Conservation (phyloP, 208 protist genomes). For the Trypanosomatidae sp. region DNA sequence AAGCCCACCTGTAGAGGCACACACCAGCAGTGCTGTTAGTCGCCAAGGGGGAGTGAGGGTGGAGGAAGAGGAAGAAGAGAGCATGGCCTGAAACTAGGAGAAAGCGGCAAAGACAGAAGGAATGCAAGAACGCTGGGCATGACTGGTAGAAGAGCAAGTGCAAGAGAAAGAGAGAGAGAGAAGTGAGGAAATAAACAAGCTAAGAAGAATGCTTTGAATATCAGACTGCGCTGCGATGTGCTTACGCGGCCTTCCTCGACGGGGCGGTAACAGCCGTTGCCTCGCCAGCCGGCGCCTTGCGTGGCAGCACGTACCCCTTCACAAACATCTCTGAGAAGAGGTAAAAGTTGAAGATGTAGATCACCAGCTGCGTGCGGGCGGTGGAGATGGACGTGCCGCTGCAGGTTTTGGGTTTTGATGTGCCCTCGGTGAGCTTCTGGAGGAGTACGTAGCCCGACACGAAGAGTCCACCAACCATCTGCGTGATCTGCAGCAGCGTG, state of each 20-base stretch:
- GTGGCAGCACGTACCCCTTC: conserved; percentile 71
- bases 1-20: too few relatives aligned
- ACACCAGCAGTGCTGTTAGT: neutral
- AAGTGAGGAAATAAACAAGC: neutral
- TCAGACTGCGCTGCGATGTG: neutral
- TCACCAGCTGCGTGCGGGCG: conserved; percentile 57
- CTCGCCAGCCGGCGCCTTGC: conserved; percentile 12
- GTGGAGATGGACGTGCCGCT: conserved; percentile 39
- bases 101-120: neutral
- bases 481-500: conserved; percentile 86
- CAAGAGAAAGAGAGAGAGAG: too few relatives aligned
- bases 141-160: neutral
- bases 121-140: neutral
- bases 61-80: neutral
- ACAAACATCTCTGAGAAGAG: conserved; percentile 94
- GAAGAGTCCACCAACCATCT: conserved; percentile 92
- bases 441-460: conserved; percentile 64
- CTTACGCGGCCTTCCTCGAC: conserved; percentile 23
- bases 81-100: neutral
- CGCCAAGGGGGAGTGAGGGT: neutral
- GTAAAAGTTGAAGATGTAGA: conserved; percentile 93
- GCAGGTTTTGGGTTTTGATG: conserved; percentile 18
- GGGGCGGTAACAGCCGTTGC: neutral
- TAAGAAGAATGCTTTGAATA: neutral
- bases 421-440: conserved; percentile 23